Base-by-base conservation (phyloP, 176 grass and related monocot genomes). In the Cenchrus purpureus region DNA sequence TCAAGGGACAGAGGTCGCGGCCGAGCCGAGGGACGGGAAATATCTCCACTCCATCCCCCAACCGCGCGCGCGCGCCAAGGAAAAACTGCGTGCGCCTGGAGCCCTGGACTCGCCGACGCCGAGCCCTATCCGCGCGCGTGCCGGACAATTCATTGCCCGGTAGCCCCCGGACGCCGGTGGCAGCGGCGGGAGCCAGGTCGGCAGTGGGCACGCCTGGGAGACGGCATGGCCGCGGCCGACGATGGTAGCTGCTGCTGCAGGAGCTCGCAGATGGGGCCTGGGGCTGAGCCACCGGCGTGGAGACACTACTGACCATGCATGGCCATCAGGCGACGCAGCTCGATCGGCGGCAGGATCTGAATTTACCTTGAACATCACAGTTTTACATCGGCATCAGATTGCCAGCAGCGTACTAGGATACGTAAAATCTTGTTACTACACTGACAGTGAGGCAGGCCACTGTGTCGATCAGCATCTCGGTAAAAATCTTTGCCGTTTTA, bases 131-230 rank as follows among this genome's bases (percentile, higher is more conserved):
- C 14, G 4, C 52, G 17, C 54, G 53, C 14, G 49, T 3, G 51
- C 31, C 55, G 19, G 8, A 14, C 16, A 10, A 58, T 77, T 59
- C 74, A 77, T 77, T 60, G 74, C 54, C 54, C 31, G 72, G 73
- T 53, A 10, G 2, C 13, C 59, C 64, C 12, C 12, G 12, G 34
- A 67, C 2, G 32, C 25, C 19, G 19, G 42, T 48, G 68, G 43
- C 67, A 44, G 37, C 8, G 25, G 25, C 11, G 61, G 16, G 37
- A 20, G 65, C 15, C 34, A 16, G 17, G 2, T 71, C 68, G 20
- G 19, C 68, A 71, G 68, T 25, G 40, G 11, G 44, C 68, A 49
- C 20, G 68, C 20, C 19, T 20, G 68, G 20, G 20, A 14, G 20
- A 28, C 69, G 45, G 69, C 68, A 70, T 70, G 67, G 66, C 66